A percentile compares a stretch with the other conserved stretches of the same genome.
Conservation (phyloP, 208 protist genomes). For the Crithidia expoeki region DNA sequence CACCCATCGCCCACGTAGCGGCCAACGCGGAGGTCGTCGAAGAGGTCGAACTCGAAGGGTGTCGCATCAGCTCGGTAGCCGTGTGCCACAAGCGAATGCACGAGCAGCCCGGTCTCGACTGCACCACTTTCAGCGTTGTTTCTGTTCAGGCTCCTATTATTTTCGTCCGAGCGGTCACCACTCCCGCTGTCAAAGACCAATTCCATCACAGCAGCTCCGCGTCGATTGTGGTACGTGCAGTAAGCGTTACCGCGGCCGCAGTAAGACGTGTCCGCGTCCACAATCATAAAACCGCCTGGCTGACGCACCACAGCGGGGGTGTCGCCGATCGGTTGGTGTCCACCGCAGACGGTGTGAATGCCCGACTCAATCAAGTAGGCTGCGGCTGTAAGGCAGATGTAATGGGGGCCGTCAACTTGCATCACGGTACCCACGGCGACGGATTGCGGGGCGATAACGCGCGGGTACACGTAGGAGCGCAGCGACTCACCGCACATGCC, state of each 20-base stretch:
- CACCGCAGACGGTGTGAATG: slow-evolving; percentile 69
- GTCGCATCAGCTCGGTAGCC: slow-evolving; percentile 51
- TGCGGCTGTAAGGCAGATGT: slow-evolving; percentile 55
- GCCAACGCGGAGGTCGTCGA: slow-evolving; percentile 41
- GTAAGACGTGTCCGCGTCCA: slow-evolving; percentile 88
- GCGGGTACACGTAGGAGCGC: slow-evolving; percentile 67
- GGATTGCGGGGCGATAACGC: slow-evolving; percentile 56
- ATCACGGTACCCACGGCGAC: slow-evolving; percentile 65
- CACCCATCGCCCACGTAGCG: slow-evolving; percentile 61
- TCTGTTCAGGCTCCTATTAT: neutral
- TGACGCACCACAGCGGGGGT: slow-evolving; percentile 72
- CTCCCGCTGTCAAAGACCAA: slow-evolving; percentile 59
- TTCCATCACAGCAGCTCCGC: slow-evolving; percentile 64
- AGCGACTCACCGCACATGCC: slow-evolving; percentile 47
- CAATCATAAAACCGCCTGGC: slow-evolving; percentile 63
- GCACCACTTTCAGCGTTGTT: neutral
- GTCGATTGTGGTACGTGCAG: slow-evolving; percentile 39
- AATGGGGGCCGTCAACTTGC: slow-evolving; percentile 47
- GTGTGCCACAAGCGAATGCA: slow-evolving; percentile 34
- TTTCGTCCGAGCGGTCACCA: neutral
- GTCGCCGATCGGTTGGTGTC: slow-evolving; percentile 86
- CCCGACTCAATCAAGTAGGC: slow-evolving; percentile 73
- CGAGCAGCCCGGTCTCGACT: neutral
- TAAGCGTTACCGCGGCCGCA: slow-evolving; percentile 49
- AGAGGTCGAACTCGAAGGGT: slow-evolving; percentile 50